These are phyloP conservation scores for Oryza glaberrima DNA, from an alignment of 176 grass and related monocot species.

Conservation along the genomic window DNA sequence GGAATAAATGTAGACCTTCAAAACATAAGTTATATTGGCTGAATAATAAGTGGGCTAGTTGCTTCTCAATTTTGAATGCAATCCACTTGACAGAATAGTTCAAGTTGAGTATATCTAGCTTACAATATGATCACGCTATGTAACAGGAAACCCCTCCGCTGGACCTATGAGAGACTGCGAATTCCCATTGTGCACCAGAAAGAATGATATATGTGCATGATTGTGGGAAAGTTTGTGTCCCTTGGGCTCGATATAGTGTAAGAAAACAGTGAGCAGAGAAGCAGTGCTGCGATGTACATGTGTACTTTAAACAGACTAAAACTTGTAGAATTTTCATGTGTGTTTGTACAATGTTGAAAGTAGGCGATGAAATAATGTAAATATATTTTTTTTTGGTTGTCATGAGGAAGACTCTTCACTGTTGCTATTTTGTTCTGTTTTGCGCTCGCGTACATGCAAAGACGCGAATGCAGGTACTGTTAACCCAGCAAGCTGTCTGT, in stretches of 20 bases:
- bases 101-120: not conserved
- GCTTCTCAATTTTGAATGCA: slow-evolving; percentile 9
- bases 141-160: slow-evolving; percentile 53
- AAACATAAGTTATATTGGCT: not conserved
- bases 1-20: not conserved
- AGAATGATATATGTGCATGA: not conserved
- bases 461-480: not conserved
- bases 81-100: slow-evolving; percentile 5
- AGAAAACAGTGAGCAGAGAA: not conserved
- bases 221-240: slow-evolving; percentile 2
- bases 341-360: not conserved
- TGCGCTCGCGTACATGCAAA: not conserved
- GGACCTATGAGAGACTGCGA: slow-evolving; percentile 25
- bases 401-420: not conserved
- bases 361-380: not conserved
- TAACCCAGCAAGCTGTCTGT: no score
- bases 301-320: not conserved
- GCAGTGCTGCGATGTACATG: slow-evolving; percentile 1
- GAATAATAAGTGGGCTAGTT: not conserved
- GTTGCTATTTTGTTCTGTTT: not conserved
- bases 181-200: not conserved
- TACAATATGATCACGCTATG: not conserved
- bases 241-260: not conserved
- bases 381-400: not conserved
- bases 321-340: not conserved